Conservation (phyloP, 2,329 filamentous ascomycete genomes). For the Calonectria crousiana region DNA sequence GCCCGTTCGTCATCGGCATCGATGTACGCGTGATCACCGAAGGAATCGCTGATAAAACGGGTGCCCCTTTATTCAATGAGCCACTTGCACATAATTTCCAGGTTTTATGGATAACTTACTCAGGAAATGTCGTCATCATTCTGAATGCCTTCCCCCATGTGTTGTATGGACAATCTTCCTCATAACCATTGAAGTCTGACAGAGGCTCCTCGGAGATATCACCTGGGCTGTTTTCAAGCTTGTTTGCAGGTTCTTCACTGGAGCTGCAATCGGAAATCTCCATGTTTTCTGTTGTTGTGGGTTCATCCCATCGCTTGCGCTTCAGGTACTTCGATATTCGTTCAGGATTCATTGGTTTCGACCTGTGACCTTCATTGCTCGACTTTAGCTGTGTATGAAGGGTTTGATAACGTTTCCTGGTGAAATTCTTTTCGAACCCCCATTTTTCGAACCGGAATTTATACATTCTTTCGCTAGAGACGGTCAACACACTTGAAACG, state of each 20-base stretch:
- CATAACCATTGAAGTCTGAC: background rate
- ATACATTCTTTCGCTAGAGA: background rate
- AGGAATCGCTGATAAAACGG: background rate
- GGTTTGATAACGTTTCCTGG: background rate
- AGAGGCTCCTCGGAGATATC: no score
- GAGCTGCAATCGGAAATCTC: background rate
- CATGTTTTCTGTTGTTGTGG: background rate
- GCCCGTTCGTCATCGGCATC: background rate
- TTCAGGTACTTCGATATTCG: background rate
- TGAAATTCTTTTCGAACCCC: background rate
- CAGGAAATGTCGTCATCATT: background rate
- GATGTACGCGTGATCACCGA: background rate
- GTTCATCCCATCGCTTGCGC: background rate
- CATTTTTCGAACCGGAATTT: background rate
- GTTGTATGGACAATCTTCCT: background rate
- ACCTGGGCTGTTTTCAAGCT: accelerated
- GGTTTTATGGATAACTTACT: background rate
- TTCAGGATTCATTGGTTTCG: background rate
- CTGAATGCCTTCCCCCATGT: background rate
- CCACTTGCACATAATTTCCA: background rate
- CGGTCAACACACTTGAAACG: background rate
- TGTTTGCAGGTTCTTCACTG: background rate
- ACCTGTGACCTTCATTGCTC: background rate
- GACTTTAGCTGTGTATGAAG: background rate
- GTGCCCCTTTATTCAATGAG: background rate